Conservation (phyloP, 331 rosid species). For the Stylosanthes scabra region DNA sequence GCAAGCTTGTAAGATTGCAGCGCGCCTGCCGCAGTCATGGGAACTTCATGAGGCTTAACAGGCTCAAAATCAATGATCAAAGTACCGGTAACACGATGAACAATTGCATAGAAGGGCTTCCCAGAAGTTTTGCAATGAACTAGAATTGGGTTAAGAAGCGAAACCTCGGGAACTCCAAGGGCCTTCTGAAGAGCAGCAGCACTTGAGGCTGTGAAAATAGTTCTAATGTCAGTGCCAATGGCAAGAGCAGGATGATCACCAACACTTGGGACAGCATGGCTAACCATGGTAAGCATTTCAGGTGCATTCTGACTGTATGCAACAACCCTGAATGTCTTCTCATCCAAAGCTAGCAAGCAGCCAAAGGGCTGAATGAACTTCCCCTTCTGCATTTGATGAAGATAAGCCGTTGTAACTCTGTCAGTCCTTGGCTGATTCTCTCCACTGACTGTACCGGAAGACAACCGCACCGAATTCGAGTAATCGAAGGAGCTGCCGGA, state of each 20-base stretch:
- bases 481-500: constrained; percentile 84
- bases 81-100: constrained; percentile 76
- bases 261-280: constrained; percentile 86
- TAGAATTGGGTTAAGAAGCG: constrained; percentile 83
- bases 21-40: constrained; percentile 89
- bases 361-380: constrained; percentile 85
- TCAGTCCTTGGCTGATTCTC: constrained; percentile 65
- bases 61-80: constrained; percentile 87
- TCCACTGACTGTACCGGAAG: constrained; percentile 46
- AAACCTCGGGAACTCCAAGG: constrained; percentile 73
- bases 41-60: constrained; percentile 74
- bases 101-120: constrained; percentile 83
- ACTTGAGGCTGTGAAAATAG: constrained; percentile 75
- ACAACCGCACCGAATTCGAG: constrained; percentile 68
- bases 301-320: constrained; percentile 93
- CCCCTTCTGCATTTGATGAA: constrained; percentile 81
- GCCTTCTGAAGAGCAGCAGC: constrained; percentile 82
- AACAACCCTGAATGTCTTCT: constrained; percentile 76
- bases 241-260: constrained; percentile 82
- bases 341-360: constrained; percentile 84
- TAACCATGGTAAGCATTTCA: constrained; percentile 83
- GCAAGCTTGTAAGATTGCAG: constrained; percentile 88
- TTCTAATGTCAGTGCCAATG: constrained; percentile 71
- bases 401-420: constrained; percentile 79
- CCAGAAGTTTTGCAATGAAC: constrained; percentile 92